Percentiles rank a stretch among this genome's conserved stretches.
Evolutionary conservation across 75 land plant genomes (phyloP).

Genomic region (Pinus taeda): DNA sequence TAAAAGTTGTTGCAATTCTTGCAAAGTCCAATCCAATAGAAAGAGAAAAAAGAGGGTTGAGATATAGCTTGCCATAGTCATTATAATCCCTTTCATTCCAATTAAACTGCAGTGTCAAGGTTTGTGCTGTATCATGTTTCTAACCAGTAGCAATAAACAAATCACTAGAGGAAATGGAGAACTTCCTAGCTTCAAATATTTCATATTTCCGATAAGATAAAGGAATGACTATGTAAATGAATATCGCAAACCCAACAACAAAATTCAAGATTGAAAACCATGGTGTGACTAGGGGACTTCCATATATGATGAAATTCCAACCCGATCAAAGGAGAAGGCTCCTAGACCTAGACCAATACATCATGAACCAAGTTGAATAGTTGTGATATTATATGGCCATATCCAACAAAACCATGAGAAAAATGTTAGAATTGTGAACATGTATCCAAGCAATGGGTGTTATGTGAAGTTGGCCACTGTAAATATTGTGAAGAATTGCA

Average conservation of each 20-base stretch:
- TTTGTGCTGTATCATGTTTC: constrained; percentile 54
- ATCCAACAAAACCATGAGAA: constrained; percentile 92
- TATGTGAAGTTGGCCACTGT: constrained; percentile 70
- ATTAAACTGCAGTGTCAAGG: constrained; percentile 56
- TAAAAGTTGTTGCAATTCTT: constrained; percentile 70
- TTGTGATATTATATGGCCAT: constrained; percentile 70
- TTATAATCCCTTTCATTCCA: constrained; percentile 65
- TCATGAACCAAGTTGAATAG: constrained; percentile 88
- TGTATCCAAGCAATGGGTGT: constrained; percentile 78
- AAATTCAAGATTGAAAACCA: constrained; percentile 76
- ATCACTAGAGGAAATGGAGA: constrained; percentile 82
- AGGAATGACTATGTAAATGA: constrained; percentile 72
- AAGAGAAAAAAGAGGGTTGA: constrained; percentile 75
- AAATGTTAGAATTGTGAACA: constrained; percentile 66
- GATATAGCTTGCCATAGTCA: constrained; percentile 66
- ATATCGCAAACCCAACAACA: constrained; percentile 68
- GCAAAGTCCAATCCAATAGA: constrained; percentile 88
- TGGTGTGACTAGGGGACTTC: constrained; percentile 85
- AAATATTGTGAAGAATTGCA: constrained; percentile 58
- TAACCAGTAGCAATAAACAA: constrained; percentile 59
- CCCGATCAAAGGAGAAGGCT: constrained; percentile 88
- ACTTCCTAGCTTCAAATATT: constrained; percentile 66
- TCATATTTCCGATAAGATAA: constrained; percentile 70
- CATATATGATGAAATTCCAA: constrained; percentile 72
- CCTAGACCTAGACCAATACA: constrained; percentile 80